Evolutionary conservation across 306 rosid species (phyloP), one percentile per base, ranked within the genome.

Genomic region (Oxytropis ochrocephala): DNA sequence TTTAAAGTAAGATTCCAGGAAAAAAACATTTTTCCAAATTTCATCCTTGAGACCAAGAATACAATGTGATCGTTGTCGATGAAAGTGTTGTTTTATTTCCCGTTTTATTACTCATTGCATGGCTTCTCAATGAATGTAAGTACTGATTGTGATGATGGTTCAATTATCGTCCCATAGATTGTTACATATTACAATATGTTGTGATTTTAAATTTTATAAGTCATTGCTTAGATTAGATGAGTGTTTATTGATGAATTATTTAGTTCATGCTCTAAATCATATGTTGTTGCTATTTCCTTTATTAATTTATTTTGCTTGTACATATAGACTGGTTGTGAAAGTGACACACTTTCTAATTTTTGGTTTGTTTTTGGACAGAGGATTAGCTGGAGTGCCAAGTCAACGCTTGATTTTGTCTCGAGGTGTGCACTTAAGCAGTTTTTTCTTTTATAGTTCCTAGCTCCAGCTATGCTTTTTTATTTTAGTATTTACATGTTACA

Each of bases 331-430:
- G 59, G 41, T 48, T 44, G 42, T 38, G 49, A 56, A 56, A 71
- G 14, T 44, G 57, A 49, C 48, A 48, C 38, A 66, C 69, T 47
- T 54, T 12, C 54, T 43, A 64, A 21, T 71, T 64, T 64, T 52
- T 70, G 50, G 30, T 72, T 29, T 41, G 49, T 61, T 56, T 55
- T 50, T 21, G 13, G 52, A n/a, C 74, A 72, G 78, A 65, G 50
- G 74, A 71, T 72, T 71, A 77, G 48, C 27, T 7, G 68, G 68
- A 70, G 54, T n/a, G n/a, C 49, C 61, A 43, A 27, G 38, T 53
- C 67, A 61, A 12, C 52, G 6, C 46, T 53, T 13, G 51, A 44
- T 35, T 21, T 11, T 63, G 59, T 63, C 47, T 76, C 65, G 41
- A 68, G 75, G 66, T 76, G 33, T 68, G 64, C 42, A 12, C 24